These are phyloP conservation scores for Centaurea solstitialis DNA, from an alignment of 129 eudicot genomes.

Conservation along the genomic window DNA sequence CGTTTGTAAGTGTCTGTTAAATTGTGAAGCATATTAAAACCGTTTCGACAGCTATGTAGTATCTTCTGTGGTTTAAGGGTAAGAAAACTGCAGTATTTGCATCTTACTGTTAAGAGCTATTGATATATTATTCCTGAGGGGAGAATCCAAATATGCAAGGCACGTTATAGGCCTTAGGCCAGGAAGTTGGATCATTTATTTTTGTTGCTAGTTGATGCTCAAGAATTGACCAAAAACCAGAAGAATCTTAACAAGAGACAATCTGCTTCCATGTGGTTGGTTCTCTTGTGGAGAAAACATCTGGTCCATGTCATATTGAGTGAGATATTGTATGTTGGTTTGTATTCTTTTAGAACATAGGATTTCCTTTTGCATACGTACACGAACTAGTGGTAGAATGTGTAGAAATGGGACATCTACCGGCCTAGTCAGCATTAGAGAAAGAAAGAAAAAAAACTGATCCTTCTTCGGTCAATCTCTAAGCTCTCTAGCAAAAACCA, in stretches of 20 bases:
- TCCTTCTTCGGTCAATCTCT: no score
- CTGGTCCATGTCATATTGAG: background rate
- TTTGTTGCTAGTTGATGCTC: background rate
- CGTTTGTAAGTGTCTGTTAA: background rate
- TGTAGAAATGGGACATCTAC: no score
- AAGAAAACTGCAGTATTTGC: no score
- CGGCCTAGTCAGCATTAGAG: no score
- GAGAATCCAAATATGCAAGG: background rate
- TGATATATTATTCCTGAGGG: background rate
- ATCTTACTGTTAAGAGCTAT: no score
- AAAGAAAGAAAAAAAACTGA: no score
- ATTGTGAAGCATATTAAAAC: no score
- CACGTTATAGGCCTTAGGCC: background rate
- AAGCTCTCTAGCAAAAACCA: no score
- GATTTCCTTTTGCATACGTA: background rate
- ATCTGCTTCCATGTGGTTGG: background rate
- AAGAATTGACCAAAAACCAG: background rate
- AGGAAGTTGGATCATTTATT: background rate
- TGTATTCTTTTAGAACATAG: background rate
- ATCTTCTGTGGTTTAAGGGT: background rate
- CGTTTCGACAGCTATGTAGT: no score
- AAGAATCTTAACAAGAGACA: background rate
- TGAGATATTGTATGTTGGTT: background rate
- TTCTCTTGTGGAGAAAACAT: background rate
- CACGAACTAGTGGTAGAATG: background rate